Conservation (phyloP, 169 alveolate genomes). For the Prorocentrum cordatum region DNA sequence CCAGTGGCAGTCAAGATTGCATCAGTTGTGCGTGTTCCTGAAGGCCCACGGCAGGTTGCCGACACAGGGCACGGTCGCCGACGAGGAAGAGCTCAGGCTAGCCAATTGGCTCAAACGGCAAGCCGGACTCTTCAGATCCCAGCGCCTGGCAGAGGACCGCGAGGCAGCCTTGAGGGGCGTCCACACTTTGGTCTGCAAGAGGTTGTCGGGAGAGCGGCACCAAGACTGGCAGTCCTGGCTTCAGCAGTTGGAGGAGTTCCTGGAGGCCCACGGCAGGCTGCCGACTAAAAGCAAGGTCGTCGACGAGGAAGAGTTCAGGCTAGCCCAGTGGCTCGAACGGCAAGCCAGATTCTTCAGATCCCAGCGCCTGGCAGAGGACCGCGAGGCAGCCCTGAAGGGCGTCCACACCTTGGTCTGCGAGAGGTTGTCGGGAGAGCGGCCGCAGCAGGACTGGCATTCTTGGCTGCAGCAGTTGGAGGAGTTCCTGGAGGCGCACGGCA, state of each 20-base stretch:
- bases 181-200: not conserved
- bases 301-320: not conserved
- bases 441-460: too few species aligned
- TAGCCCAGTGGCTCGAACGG: not conserved
- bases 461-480: too few species aligned
- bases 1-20: not conserved
- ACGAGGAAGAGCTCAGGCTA: not conserved
- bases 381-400: too few species aligned
- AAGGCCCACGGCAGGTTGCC: too few species aligned
- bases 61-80: not conserved
- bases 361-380: too few species aligned
- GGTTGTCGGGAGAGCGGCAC: not conserved
- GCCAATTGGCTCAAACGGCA: not conserved
- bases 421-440: too few species aligned
- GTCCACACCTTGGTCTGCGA: too few species aligned
- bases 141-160: not conserved
- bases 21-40: not conserved
- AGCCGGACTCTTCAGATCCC: too few species aligned
- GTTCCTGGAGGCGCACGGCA: too few species aligned
- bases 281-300: not conserved
- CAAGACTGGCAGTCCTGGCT: too few species aligned
- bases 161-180: not conserved
- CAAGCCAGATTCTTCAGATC: too few species aligned
- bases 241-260: not conserved
- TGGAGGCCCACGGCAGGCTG: not conserved